Evolutionary conservation across 2,329 filamentous ascomycete genomes (phyloP).

Genomic region (Botrytis tulipae): DNA sequence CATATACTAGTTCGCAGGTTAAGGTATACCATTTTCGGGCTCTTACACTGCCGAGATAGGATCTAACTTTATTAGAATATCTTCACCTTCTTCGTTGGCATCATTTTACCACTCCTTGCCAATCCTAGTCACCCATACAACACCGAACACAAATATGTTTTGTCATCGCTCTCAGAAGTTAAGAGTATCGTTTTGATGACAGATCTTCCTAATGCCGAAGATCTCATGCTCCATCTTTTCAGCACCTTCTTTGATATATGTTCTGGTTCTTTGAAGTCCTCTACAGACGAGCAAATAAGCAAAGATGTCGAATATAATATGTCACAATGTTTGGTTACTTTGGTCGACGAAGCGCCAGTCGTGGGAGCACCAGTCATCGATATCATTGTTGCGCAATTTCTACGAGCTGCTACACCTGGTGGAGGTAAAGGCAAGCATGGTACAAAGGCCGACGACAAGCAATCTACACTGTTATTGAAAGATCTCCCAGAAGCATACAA

Average conservation of each 20-base stretch:
- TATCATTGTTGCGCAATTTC: constrained; percentile 91
- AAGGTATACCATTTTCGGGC: constrained; percentile 59
- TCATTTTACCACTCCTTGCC: constrained; percentile 79
- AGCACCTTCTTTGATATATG: constrained; percentile 89
- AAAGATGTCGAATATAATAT: constrained; percentile 95
- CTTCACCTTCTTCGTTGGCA: constrained; percentile 82
- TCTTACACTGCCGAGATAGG: not conserved
- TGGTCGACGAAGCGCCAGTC: constrained; percentile 81
- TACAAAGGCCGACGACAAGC: constrained; percentile 65
- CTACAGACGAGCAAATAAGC: constrained; percentile 76
- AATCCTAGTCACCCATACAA: constrained; percentile 89
- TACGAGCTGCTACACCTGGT: constrained; percentile 75
- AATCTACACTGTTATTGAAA: constrained; percentile 80
- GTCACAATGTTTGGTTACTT: constrained; percentile 76
- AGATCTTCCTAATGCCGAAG: constrained; percentile 79
- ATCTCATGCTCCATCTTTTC: constrained; percentile 78
- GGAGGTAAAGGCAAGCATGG: constrained; percentile 52
- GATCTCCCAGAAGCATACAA: constrained; percentile 90
- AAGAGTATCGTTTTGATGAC: constrained; percentile 92
- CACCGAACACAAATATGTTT: constrained; percentile 85
- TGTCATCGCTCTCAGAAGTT: constrained; percentile 84
- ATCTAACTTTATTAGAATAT: constrained; percentile 63
- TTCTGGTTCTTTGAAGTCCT: constrained; percentile 70
- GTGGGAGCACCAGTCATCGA: constrained; percentile 83
- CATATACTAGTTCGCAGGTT: constrained; percentile 84